A percentile compares a stretch with the other conserved stretches of the same genome.
These are phyloP conservation scores for Fusarium nurragi DNA, from an alignment of 2,329 filamentous ascomycete species.

Conservation along the genomic window DNA sequence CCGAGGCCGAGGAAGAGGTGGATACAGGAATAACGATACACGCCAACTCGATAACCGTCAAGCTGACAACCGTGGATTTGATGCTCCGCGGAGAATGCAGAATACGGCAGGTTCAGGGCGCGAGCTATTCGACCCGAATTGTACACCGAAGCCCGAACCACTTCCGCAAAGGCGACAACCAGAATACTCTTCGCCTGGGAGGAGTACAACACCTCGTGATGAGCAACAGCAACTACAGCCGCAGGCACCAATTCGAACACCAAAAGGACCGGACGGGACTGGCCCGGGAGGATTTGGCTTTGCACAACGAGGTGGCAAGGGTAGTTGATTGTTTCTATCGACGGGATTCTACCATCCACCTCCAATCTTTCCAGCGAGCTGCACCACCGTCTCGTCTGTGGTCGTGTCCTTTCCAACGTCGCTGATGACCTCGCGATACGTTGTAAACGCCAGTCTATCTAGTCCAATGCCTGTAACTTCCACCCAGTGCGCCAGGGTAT, in stretches of 20 bases:
- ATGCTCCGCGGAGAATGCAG: conserved; percentile 38
- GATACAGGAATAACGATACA: conserved; percentile 43
- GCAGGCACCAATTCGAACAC: conserved; percentile 75
- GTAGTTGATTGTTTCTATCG: conserved; percentile 48
- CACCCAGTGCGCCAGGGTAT: conserved; percentile 80
- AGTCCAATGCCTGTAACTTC: conserved; percentile 73
- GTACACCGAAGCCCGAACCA: conserved; percentile 70
- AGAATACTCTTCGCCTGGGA: conserved; percentile 52
- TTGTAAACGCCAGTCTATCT: conserved; percentile 82
- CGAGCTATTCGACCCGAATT: conserved; percentile 83
- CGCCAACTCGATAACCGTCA: conserved; percentile 47
- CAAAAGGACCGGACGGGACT: conserved; percentile 79
- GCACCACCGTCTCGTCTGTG: conserved; percentile 81
- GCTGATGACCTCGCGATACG: conserved; percentile 90
- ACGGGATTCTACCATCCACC: conserved; percentile 80
- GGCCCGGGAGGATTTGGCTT: conserved; percentile 84
- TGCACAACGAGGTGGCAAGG: conserved; percentile 65
- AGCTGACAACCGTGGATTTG: conserved; percentile 48
- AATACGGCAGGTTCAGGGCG: conserved; percentile 52
- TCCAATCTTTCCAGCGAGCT: conserved; percentile 88
- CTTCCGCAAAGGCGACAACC: conserved; percentile 55
- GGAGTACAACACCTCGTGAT: conserved; percentile 57
- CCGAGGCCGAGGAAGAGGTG: conserved; percentile 57
- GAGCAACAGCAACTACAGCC: conserved; percentile 60
- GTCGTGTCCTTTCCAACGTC: conserved; percentile 84